phyloP scores from a whole-genome alignment of 208 protist genomes.

The Leishmania gerbilli region DNA sequence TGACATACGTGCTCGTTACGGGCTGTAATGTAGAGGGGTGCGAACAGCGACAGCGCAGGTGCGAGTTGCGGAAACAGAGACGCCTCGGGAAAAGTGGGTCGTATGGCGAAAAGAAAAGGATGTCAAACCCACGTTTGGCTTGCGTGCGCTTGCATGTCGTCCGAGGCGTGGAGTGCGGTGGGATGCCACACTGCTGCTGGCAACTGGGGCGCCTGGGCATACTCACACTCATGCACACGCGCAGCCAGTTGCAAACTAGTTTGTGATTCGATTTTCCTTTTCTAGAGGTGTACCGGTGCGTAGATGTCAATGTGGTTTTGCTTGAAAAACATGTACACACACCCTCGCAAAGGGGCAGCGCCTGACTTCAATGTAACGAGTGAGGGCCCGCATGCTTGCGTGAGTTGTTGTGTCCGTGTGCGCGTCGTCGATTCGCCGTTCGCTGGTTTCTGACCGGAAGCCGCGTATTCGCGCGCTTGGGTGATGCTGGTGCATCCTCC shows the following conservation, averaged over 20 bases:
- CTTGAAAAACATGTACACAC: background rate
- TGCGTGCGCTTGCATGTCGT: background rate
- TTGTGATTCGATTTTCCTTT: background rate
- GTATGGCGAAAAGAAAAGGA: background rate
- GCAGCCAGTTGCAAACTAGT: background rate
- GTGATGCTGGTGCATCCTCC: background rate
- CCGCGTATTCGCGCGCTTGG: background rate
- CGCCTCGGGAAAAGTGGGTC: background rate
- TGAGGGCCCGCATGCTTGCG: background rate
- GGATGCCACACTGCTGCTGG: background rate
- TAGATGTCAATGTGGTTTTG: background rate
- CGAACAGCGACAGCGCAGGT: background rate
- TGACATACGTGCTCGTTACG: slow-evolving; percentile 49
- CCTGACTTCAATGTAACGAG: background rate
- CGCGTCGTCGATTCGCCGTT: background rate
- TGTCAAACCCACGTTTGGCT: background rate
- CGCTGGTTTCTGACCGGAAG: background rate
- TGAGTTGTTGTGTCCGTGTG: background rate
- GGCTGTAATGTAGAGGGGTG: slow-evolving; percentile 23
- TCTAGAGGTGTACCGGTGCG: background rate
- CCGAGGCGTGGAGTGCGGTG: background rate
- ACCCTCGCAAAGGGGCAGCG: background rate
- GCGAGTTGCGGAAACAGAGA: background rate
- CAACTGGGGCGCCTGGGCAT: background rate
- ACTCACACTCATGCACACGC: background rate